Percentiles rank a stretch among this genome's conserved stretches.
phyloP scores from a whole-genome alignment of 768 basidiomycete genomes.

The Lactifluus hygrophoroides region DNA sequence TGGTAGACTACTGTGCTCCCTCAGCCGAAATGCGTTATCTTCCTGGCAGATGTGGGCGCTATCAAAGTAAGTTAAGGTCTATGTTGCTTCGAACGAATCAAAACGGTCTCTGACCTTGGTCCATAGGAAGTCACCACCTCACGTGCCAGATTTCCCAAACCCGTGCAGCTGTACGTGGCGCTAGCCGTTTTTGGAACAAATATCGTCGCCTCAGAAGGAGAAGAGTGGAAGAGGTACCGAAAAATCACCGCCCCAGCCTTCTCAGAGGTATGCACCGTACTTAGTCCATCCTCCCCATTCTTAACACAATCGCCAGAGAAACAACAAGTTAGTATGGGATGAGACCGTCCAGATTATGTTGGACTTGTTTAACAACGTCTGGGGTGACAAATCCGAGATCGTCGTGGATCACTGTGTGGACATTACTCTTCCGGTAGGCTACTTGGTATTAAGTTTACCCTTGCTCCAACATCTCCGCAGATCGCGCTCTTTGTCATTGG shows the following conservation, averaged over 20 bases:
- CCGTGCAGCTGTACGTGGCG: slow-evolving; percentile 36
- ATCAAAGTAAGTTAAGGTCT: slow-evolving; percentile 11
- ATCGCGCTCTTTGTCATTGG: slow-evolving; percentile 50
- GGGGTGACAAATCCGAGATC: slow-evolving; percentile 36
- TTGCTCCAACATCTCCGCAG: slow-evolving; percentile 25
- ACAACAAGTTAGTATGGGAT: slow-evolving; percentile 34
- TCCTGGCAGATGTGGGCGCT: slow-evolving; percentile 10
- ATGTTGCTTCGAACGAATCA: not conserved
- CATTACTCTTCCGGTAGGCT: slow-evolving; percentile 43
- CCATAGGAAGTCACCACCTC: slow-evolving; percentile 43
- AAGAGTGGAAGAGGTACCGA: slow-evolving; percentile 57
- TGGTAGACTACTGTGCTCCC: slow-evolving; percentile 4
- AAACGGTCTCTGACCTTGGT: not conserved
- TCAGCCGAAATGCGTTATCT: not conserved
- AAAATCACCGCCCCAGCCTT: slow-evolving; percentile 59
- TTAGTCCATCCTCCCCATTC: not conserved
- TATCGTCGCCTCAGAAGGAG: slow-evolving; percentile 55
- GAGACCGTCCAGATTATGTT: slow-evolving; percentile 28
- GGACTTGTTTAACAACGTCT: slow-evolving; percentile 35
- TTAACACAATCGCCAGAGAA: slow-evolving; percentile 21
- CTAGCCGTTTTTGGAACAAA: slow-evolving; percentile 50
- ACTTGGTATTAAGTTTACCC: not conserved
- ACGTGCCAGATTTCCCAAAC: slow-evolving; percentile 50
- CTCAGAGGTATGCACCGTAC: slow-evolving; percentile 37
- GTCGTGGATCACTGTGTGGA: slow-evolving; percentile 40